A percentile compares a stretch with the other conserved stretches of the same genome.
phyloP scores from a whole-genome alignment of 1,139 yeast genomes.

The Candida pseudocylindracea region DNA sequence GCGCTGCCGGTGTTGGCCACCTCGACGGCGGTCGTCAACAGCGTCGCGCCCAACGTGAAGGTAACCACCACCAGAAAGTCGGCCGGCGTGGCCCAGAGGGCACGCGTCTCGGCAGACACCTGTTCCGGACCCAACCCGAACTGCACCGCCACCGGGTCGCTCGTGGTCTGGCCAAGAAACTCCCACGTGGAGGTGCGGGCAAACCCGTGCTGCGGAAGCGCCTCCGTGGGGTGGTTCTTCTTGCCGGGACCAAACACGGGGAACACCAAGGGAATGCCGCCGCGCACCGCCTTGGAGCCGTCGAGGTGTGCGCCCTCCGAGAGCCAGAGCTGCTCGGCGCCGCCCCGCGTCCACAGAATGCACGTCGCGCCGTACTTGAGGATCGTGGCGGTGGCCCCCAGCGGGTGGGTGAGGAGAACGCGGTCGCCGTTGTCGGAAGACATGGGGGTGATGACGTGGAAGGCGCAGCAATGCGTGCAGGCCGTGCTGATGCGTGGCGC shows the following conservation, averaged over 20 bases:
- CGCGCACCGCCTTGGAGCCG: constrained; percentile 84
- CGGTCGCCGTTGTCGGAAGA: background rate
- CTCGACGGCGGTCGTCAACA: constrained; percentile 45
- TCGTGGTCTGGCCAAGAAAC: constrained; percentile 59
- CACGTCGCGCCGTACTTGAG: constrained; percentile 81
- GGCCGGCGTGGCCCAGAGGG: constrained; percentile 13
- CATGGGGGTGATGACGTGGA: background rate
- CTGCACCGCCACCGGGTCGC: constrained; percentile 42
- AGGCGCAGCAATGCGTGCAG: background rate
- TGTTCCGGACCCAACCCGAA: constrained; percentile 79
- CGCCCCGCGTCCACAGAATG: constrained; percentile 50
- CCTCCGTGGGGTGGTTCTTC: constrained; percentile 14
- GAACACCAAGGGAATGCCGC: constrained; percentile 91
- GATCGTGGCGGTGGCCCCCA: constrained; percentile 30
- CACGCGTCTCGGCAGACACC: constrained; percentile 9
- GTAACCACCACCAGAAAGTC: constrained; percentile 66
- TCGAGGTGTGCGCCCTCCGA: constrained; percentile 63
- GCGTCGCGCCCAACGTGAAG: constrained; percentile 27
- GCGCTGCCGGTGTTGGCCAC: constrained; percentile 47
- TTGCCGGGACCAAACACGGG: constrained; percentile 73
- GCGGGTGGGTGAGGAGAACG: constrained; percentile 22
- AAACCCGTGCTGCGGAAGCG: constrained; percentile 87
- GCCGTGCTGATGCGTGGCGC: too few relatives aligned
- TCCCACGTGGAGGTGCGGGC: constrained; percentile 87
- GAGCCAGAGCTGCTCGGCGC: constrained; percentile 45